phyloP scores from a whole-genome alignment of 1,284 basidiomycete species.

The Mycena sp. region DNA sequence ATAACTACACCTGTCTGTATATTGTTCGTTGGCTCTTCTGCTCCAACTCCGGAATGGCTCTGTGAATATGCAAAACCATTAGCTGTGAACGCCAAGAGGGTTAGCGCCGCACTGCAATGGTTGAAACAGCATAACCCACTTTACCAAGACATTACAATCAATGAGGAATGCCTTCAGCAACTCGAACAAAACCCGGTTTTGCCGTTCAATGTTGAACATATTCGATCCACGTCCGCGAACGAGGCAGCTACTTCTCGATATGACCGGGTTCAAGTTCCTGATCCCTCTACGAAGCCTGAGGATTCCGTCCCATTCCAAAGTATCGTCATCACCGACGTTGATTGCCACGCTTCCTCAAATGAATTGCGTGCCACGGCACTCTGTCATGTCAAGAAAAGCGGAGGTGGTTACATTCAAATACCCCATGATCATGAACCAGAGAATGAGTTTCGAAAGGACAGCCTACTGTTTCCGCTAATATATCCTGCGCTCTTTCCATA shows the following conservation, averaged over 20 bases:
- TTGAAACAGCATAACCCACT: constrained; percentile 17
- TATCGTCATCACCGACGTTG: constrained; percentile 44
- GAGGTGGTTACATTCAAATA: constrained; percentile 40
- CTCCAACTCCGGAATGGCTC: constrained; percentile 37
- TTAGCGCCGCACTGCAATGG: neutral
- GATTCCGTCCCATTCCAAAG: constrained; percentile 35
- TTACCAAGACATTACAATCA: constrained; percentile 43
- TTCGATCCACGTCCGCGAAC: constrained; percentile 5
- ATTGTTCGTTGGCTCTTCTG: constrained; percentile 44
- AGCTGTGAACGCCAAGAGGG: neutral
- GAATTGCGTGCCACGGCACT: constrained; percentile 44
- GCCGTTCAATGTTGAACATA: constrained; percentile 28
- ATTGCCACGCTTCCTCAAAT: constrained; percentile 35
- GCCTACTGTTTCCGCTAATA: constrained; percentile 42
- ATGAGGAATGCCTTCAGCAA: constrained; percentile 30
- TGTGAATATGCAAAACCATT: constrained; percentile 2
- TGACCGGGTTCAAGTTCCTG: constrained; percentile 19
- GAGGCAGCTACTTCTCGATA: constrained; percentile 37
- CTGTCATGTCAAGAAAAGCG: constrained; percentile 40
- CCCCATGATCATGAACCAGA: constrained; percentile 39
- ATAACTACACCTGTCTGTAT: constrained; percentile 43
- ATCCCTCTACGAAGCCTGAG: neutral
- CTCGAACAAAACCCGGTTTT: constrained; percentile 30
- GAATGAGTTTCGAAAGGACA: constrained; percentile 44
- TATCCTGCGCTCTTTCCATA: constrained; percentile 50